Conservation (phyloP, 2,329 filamentous ascomycete species). For the Thyridium curvatum region DNA sequence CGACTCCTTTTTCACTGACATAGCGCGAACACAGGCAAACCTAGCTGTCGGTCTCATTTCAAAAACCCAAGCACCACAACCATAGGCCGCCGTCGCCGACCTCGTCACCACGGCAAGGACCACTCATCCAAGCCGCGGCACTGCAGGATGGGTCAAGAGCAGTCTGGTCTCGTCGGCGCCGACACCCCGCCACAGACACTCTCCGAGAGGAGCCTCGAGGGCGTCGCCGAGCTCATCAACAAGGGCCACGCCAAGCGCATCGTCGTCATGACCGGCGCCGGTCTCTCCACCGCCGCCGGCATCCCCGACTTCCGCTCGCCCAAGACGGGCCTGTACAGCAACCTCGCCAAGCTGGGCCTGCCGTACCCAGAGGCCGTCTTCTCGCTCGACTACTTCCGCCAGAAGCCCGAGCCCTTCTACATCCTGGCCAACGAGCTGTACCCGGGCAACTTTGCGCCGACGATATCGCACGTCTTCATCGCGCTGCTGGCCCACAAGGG, state of each 20-base stretch:
- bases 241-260: conserved; percentile 62
- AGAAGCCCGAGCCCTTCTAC: conserved; percentile 86
- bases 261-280: conserved; percentile 86
- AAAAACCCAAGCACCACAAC: too few relatives aligned
- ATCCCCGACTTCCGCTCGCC: conserved; percentile 94
- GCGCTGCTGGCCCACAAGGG: conserved; percentile 73
- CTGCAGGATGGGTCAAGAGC: conserved; percentile 78
- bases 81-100: conserved; percentile 11
- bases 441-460: conserved; percentile 82
- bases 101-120: conserved; percentile 4
- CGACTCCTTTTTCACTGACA: too few relatives aligned
- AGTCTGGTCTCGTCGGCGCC: conserved; percentile 61
- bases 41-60: too few relatives aligned
- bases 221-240: conserved; percentile 75
- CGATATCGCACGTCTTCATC: conserved; percentile 85
- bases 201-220: conserved; percentile 60
- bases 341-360: conserved; percentile 77
- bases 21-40: too few relatives aligned
- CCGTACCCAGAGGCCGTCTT: conserved; percentile 92
- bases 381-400: conserved; percentile 81
- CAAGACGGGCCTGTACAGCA: conserved; percentile 88
- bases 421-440: conserved; percentile 86
- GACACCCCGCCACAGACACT: conserved; percentile 60
- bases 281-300: conserved; percentile 71
- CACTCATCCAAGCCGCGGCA: background rate